Evolutionary conservation across 257 asterid genomes (phyloP), one percentile per base, ranked within the genome.

Genomic region (Nyctanthes arbortristis): DNA sequence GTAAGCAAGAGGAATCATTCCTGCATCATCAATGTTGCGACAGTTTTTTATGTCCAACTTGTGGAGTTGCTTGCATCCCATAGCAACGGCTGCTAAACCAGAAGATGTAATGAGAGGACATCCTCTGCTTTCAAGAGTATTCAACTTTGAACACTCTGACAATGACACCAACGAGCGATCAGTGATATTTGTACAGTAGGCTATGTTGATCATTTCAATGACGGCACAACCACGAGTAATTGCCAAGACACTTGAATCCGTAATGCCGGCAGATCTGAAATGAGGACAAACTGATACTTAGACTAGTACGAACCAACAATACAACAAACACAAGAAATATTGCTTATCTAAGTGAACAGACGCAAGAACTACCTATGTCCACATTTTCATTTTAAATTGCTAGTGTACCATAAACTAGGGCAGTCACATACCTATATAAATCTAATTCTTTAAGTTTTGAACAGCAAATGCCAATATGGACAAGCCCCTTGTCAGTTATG

Each of bases 41-140:
- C 83, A 74, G 68, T 77, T 81, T 75, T 81, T 81, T 36, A 81
- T 74, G 73, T 77, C 76, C 32, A 81, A 47, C 14, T 39, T 29
- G 1, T 62, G 40, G 2, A 81, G 72, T 36, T 75, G 65, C 67
- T 58, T 78, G 30, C 83, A 77, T 59, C 69, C 74, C 60, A 7
- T 31, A 11, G 81, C 77, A 55, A 71, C 47, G 30, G 81, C 78
- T 3, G 81, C 33, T 27, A 81, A 35, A 12, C 83, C 83, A 0
- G 13, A 35, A 3, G 83, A 81, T 33, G 83, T 67, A 47, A 81
- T 37, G 30, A 35, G 56, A 32, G 75, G 72, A 55, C 85, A 74
- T 2, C 85, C 85, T 63, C 83, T 79, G n/a, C 67, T 81, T 68
- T 77, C 82, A 25, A 81, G 76, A 3, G 61, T 61, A 36, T 61